These are phyloP conservation scores for Fagopyrum esculentum DNA, from an alignment of 148 eudicot species.

Conservation along the genomic window DNA sequence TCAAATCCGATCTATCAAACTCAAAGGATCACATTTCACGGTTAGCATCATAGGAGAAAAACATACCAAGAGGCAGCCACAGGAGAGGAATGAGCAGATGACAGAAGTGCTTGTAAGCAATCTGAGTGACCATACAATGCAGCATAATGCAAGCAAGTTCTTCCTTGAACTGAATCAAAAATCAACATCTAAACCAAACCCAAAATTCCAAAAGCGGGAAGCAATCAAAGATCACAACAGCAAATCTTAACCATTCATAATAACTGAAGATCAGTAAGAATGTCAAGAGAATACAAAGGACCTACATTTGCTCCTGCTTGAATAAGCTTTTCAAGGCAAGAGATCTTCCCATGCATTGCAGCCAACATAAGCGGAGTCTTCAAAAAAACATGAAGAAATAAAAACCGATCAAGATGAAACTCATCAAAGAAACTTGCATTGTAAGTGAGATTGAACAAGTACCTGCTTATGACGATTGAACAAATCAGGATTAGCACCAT, in stretches of 20 bases:
- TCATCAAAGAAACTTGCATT: background rate
- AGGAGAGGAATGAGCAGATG: slow-evolving; percentile 18
- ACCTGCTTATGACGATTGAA: slow-evolving; percentile 31
- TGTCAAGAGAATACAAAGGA: background rate
- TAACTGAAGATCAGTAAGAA: background rate
- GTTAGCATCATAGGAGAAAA: background rate
- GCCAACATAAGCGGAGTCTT: slow-evolving; percentile 29
- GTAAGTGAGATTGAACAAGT: background rate
- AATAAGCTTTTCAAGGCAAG: slow-evolving; percentile 25
- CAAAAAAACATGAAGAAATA: slow-evolving; percentile 6
- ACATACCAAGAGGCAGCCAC: slow-evolving; percentile 26
- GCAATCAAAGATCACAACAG: background rate
- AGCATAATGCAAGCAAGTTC: slow-evolving; percentile 34
- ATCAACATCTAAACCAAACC: slow-evolving; percentile 22
- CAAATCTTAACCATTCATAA: background rate
- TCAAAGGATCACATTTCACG: too few species aligned
- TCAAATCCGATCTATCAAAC: too few species aligned
- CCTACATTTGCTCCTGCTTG: slow-evolving; percentile 31
- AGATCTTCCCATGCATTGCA: slow-evolving; percentile 29
- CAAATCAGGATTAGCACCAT: slow-evolving; percentile 20
- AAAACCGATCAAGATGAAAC: background rate
- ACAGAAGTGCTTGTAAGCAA: slow-evolving; percentile 27
- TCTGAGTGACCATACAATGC: slow-evolving; percentile 26
- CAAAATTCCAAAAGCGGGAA: background rate
- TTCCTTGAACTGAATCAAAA: slow-evolving; percentile 23